These are phyloP conservation scores for Sclerotinia glacialis DNA, from an alignment of 2,329 filamentous ascomycete genomes.

Conservation along the genomic window DNA sequence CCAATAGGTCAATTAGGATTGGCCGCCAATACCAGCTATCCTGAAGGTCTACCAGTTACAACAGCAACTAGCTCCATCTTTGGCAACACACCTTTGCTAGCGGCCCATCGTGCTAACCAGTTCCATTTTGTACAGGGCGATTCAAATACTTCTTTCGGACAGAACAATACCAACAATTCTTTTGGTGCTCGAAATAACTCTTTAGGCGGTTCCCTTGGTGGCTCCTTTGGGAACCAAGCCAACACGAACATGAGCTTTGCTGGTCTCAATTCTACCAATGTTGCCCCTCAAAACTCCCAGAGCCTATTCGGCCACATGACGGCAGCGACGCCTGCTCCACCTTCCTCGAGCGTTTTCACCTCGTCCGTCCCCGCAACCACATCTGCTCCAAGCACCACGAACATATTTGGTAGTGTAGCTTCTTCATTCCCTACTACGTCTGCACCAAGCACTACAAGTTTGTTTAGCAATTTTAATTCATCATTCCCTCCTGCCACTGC, in stretches of 20 bases:
- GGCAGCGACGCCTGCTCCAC: constrained; percentile 8
- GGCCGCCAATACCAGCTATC: not conserved
- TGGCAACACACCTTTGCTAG: not conserved
- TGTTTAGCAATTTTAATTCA: constrained; percentile 23
- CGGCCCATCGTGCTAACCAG: not conserved
- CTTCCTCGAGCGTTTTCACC: constrained; percentile 2
- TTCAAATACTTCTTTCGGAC: constrained; percentile 4
- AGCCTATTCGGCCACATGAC: constrained; percentile 9
- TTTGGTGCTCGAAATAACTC: constrained; percentile 10
- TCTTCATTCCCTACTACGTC: constrained; percentile 15
- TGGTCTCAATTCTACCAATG: constrained; percentile 11
- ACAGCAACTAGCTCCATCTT: not conserved
- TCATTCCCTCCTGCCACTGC: constrained; percentile 19
- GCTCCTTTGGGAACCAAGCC: constrained; percentile 8
- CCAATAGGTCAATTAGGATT: not conserved
- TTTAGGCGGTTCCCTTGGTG: constrained; percentile 7
- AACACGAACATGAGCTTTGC: constrained; percentile 11
- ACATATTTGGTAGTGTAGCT: constrained; percentile 18
- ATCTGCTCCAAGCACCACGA: constrained; percentile 19
- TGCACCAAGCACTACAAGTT: constrained; percentile 19
- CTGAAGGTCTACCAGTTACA: not conserved
- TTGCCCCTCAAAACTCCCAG: constrained; percentile 1
- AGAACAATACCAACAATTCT: constrained; percentile 1
- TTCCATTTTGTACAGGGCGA: constrained; percentile 1
- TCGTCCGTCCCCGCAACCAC: constrained; percentile 5